Conservation (phyloP, 192 early-diverging fungal genomes). For the Spizellomyces punctatus region DNA sequence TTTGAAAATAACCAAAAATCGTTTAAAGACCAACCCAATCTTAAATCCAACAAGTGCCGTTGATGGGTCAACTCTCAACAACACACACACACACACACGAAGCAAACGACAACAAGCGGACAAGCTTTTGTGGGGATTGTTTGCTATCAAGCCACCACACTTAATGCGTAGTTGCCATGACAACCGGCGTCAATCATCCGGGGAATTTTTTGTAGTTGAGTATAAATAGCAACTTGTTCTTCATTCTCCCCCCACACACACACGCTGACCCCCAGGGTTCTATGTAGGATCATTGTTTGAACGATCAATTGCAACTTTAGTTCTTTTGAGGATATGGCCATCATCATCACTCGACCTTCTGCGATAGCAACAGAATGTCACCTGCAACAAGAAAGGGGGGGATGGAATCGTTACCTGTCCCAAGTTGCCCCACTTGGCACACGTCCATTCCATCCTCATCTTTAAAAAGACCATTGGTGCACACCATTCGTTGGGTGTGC, state of each 20-base stretch:
- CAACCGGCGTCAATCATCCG: background rate
- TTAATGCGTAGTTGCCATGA: background rate
- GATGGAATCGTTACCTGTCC: background rate
- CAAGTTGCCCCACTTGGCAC: background rate
- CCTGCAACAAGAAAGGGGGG: no score
- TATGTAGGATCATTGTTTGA: no score
- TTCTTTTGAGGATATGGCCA: no score
- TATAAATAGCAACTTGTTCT: background rate
- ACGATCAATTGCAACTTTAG: no score
- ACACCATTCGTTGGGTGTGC: background rate
- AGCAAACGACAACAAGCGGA: background rate
- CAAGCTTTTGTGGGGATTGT: background rate
- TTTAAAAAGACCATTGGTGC: slow-evolving; percentile 3
- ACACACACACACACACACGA: background rate
- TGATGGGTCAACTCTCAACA: background rate
- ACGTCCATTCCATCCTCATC: background rate
- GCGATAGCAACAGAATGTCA: no score
- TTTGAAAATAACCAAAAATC: background rate
- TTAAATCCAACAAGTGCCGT: background rate
- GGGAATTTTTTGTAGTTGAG: background rate
- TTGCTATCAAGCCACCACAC: background rate
- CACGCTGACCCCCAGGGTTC: no score
- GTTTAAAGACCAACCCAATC: background rate
- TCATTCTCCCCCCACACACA: no score
- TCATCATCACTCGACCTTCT: no score